Percentiles rank a stretch among this genome's conserved stretches.
Evolutionary conservation across 2,329 filamentous ascomycete genomes (phyloP).

Genomic region (Lecanosticta acicola): DNA sequence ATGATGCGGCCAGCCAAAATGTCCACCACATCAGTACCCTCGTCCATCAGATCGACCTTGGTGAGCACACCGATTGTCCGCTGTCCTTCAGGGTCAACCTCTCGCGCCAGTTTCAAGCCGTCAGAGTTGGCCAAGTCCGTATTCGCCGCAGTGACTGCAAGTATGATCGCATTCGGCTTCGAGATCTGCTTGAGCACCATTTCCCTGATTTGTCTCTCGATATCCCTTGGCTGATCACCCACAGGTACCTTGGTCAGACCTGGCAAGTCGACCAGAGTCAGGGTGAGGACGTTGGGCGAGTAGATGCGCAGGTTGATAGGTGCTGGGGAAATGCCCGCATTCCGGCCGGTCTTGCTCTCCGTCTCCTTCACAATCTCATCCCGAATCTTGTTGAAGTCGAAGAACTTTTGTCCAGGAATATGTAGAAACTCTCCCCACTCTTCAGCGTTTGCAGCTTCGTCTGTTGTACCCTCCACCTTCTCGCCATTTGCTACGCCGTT

Average conservation of each 20-base stretch:
- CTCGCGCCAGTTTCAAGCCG: conserved; percentile 88
- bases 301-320: conserved; percentile 98
- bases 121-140: conserved; percentile 98
- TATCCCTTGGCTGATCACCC: conserved; percentile 92
- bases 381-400: conserved; percentile 96
- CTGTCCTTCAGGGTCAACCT: conserved; percentile 96
- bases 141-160: conserved; percentile 94
- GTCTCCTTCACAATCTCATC: conserved; percentile 97
- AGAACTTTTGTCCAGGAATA: conserved; percentile 94
- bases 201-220: conserved; percentile 91
- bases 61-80: conserved; percentile 97
- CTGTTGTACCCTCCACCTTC: conserved; percentile 59
- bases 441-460: conserved; percentile 84
- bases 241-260: conserved; percentile 95
- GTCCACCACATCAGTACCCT: conserved; percentile 95
- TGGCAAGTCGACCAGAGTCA: conserved; percentile 93
- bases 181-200: conserved; percentile 99
- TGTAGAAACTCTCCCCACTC: conserved; percentile 99
- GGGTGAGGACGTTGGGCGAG: conserved; percentile 93
- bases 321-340: conserved; percentile 90
- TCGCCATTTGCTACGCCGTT: conserved; percentile 79
- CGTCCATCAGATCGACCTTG: conserved; percentile 98
- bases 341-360: conserved; percentile 90
- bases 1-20: conserved; percentile 97
- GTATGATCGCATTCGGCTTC: conserved; percentile 96